Evolutionary conservation across 805 yeast species (phyloP).

Genomic region (Suhomyces sp.): DNA sequence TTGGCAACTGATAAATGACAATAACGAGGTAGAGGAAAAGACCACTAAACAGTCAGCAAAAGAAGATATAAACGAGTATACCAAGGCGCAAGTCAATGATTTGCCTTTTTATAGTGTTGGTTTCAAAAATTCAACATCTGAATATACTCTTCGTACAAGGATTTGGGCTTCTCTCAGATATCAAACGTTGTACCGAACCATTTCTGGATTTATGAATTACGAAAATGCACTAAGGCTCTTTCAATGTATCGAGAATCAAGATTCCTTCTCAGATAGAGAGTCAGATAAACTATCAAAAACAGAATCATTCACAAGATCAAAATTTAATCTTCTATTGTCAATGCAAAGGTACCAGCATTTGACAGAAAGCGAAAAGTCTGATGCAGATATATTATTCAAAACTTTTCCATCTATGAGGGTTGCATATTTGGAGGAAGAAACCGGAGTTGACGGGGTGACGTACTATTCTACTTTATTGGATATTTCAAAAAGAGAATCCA

Average conservation of each 20-base stretch:
- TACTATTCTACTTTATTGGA: conserved; percentile 62
- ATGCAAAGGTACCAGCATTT: conserved; percentile 82
- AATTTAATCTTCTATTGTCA: conserved; percentile 76
- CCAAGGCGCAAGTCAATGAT: conserved; percentile 49
- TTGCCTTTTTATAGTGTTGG: conserved; percentile 73
- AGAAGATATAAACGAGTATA: not conserved
- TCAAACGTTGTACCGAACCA: conserved; percentile 80
- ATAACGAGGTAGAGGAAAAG: not conserved
- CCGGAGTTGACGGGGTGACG: conserved; percentile 40
- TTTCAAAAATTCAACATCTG: conserved; percentile 62
- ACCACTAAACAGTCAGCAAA: not conserved
- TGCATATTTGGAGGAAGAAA: conserved; percentile 53
- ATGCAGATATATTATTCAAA: conserved; percentile 62
- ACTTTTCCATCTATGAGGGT: conserved; percentile 68
- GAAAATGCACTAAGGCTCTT: conserved; percentile 67
- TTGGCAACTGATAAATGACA: conserved; percentile 9
- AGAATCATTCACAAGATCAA: conserved; percentile 58
- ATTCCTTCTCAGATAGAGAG: conserved; percentile 27
- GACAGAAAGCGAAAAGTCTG: conserved; percentile 59
- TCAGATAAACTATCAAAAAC: conserved; percentile 12
- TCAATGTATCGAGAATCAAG: conserved; percentile 61
- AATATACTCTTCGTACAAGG: conserved; percentile 66
- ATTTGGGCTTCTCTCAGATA: conserved; percentile 85
- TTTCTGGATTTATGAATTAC: conserved; percentile 82
- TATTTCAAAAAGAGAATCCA: conserved; percentile 46